A percentile compares a stretch with the other conserved stretches of the same genome.
Conservation (phyloP, 2,329 filamentous ascomycete species). For the Coleophoma cylindrospora region DNA sequence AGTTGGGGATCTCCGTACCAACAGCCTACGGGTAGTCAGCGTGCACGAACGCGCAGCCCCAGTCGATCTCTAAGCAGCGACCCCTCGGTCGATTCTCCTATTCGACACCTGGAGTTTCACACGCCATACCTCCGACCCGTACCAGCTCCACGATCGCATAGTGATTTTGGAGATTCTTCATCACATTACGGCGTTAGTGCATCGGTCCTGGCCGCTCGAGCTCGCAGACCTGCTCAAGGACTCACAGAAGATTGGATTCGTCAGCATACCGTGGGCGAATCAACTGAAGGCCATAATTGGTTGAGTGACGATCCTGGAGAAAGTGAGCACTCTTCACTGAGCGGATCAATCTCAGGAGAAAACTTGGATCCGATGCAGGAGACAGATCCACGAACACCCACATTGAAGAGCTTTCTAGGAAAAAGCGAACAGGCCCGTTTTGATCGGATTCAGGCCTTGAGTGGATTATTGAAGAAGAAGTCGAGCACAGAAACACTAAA, state of each 20-base stretch:
- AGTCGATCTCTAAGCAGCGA: conserved; percentile 51
- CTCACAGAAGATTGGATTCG: conserved; percentile 84
- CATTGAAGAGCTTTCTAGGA: conserved; percentile 22
- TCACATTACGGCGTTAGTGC: conserved; percentile 33
- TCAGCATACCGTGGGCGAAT: conserved; percentile 69
- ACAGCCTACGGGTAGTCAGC: conserved; percentile 47
- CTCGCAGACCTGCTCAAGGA: conserved; percentile 51
- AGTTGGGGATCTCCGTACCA: conserved; percentile 93
- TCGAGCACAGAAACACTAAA: conserved; percentile 25
- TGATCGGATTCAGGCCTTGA: neutral
- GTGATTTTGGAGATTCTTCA: conserved; percentile 28
- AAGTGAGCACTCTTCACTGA: conserved; percentile 72
- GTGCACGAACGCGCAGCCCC: conserved; percentile 24
- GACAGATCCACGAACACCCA: conserved; percentile 26
- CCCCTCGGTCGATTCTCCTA: conserved; percentile 54
- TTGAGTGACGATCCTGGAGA: conserved; percentile 71
- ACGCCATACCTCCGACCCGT: conserved; percentile 58
- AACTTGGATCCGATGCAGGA: conserved; percentile 42
- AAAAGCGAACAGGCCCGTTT: conserved; percentile 12
- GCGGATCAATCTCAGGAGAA: conserved; percentile 53
- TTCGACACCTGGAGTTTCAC: conserved; percentile 56
- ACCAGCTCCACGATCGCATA: conserved; percentile 29
- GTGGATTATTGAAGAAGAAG: conserved; percentile 19
- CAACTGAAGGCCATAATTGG: conserved; percentile 73
- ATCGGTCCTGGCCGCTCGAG: conserved; percentile 59